Percentiles rank a stretch among this genome's conserved stretches.
phyloP scores from a whole-genome alignment of 2,329 filamentous ascomycete genomes.

The Claviceps sp. region DNA sequence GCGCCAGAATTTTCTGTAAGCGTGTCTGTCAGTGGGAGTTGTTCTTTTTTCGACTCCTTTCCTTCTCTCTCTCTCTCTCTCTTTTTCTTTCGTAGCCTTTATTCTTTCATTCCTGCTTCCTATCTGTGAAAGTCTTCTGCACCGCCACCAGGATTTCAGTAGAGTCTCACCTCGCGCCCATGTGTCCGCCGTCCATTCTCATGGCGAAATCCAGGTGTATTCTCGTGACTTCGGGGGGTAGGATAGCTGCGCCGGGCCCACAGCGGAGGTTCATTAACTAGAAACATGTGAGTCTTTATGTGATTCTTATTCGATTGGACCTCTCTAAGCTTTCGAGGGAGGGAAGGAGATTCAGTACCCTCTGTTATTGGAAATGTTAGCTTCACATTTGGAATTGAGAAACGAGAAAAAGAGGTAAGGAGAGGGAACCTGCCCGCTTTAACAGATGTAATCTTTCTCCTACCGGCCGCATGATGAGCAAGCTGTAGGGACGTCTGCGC shows the following conservation, averaged over 20 bases:
- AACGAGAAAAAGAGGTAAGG: neutral
- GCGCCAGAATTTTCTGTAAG: conserved; percentile 72
- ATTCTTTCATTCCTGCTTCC: no score
- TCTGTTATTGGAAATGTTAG: conserved; percentile 19
- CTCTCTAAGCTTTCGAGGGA: conserved; percentile 4
- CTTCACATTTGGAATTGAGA: neutral
- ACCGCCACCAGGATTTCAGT: no score
- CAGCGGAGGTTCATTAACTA: conserved; percentile 64
- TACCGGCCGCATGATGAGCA: conserved; percentile 30
- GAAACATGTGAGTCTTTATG: conserved; percentile 12
- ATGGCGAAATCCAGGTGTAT: conserved; percentile 62
- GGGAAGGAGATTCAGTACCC: conserved; percentile 20
- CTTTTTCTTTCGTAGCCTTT: no score
- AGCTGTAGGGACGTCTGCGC: neutral
- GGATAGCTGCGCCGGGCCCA: conserved; percentile 69
- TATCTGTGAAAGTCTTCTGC: no score
- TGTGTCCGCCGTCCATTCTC: conserved; percentile 51
- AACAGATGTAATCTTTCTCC: conserved; percentile 61
- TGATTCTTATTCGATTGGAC: neutral
- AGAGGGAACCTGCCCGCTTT: conserved; percentile 44
- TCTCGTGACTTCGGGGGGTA: conserved; percentile 62
- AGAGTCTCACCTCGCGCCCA: conserved; percentile 49
- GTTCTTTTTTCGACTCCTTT: neutral
- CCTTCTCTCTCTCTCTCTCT: neutral
- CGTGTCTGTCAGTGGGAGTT: neutral